Base-by-base conservation (phyloP, 257 asterid species). In the Primulina eburnea region DNA sequence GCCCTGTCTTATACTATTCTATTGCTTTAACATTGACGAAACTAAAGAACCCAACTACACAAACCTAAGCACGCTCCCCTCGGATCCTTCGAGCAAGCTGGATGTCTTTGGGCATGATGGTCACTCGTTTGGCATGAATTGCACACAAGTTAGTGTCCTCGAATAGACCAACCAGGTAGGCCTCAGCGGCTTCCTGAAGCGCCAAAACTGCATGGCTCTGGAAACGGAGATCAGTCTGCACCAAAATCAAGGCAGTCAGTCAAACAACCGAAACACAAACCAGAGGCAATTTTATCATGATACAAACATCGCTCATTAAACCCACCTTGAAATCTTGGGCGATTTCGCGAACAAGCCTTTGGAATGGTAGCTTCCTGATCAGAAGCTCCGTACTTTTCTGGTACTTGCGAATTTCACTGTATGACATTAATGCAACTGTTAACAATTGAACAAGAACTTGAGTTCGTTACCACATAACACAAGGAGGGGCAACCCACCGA, bases 131-230 rank as follows among this genome's bases (percentile, higher is more conserved):
- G 29, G 71, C 71, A 43, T 67, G 71, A 50, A 67, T 67, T 6
- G 71, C 71, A 67, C 71, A 67, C 43, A 67, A 37, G 60, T 67
- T 67, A 10, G 71, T 67, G 62, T 67, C 71, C 28, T 67, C 72
- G 26, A 68, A 68, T 21, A 68, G 72, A 43, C 72, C 72, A 18
- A 68, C 72, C 33, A 68, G 64, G 53, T 68, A 68, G 18, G 72
- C 72, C 72, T 68, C 72, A 3, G 72, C 72, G 30, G 72, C 72
- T 64, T 68, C 71, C 38, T 67, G 71, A 17, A 67, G 71, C 10
- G 71, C 71, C 34, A 67, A 30, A 7, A 67, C 71, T 2, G 71
- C 71, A 28, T 67, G 71, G 62, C 71, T 67, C 52, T 67, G 71
- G 71, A 67, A 67, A 6, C 72, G 72, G 50, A 68, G 72, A 53